Evolutionary conservation across 306 rosid genomes (phyloP).

Genomic region (Lathyrus aphaca): DNA sequence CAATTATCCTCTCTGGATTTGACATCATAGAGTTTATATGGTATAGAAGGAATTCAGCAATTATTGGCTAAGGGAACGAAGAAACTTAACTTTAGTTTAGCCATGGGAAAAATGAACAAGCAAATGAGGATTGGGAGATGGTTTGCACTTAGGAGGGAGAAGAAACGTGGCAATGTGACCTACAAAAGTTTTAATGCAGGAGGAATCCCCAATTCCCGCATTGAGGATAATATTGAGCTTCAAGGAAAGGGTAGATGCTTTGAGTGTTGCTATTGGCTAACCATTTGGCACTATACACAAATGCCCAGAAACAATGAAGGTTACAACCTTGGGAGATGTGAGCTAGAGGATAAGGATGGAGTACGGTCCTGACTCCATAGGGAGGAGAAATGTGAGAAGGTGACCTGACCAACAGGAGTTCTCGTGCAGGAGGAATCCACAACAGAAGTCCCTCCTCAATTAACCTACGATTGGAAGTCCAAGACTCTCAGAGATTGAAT

Average conservation of each 20-base stretch:
- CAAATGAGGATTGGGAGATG: not conserved
- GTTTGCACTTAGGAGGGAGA: slow-evolving; percentile 13
- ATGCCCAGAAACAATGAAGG: not conserved
- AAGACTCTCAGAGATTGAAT: too few species aligned
- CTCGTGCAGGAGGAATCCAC: too few species aligned
- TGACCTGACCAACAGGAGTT: too few species aligned
- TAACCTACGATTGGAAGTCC: too few species aligned
- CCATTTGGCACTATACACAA: not conserved
- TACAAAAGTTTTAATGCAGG: slow-evolving; percentile 16
- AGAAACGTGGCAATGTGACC: not conserved
- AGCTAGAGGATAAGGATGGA: too few species aligned
- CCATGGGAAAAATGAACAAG: slow-evolving; percentile 4
- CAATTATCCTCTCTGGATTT: not conserved
- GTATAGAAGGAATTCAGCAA: not conserved
- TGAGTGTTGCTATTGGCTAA: not conserved
- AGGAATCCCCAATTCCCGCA: slow-evolving; percentile 21
- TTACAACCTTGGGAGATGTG: too few species aligned
- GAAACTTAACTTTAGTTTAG: slow-evolving; percentile 1
- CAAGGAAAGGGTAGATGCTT: not conserved
- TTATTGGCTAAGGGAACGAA: not conserved
- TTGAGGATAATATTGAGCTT: slow-evolving; percentile 3
- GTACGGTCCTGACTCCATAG: too few species aligned
- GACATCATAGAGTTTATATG: slow-evolving; percentile 1
- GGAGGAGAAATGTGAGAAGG: too few species aligned
- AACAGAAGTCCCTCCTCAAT: too few species aligned